These are phyloP conservation scores for Boletus pseudo-olivaceus DNA, from an alignment of 768 basidiomycete genomes.

Conservation along the genomic window DNA sequence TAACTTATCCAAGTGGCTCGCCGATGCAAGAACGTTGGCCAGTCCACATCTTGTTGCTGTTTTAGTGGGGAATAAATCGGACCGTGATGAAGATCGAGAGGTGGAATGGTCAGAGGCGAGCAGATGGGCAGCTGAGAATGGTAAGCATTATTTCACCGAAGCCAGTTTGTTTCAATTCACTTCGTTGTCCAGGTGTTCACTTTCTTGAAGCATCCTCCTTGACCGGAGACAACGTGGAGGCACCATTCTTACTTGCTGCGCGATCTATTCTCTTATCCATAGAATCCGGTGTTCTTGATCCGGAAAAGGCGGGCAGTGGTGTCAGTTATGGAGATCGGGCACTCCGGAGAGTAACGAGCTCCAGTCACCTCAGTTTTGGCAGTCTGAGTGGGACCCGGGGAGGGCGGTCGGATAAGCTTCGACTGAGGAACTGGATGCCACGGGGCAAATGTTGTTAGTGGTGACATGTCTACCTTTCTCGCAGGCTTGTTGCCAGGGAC, in stretches of 20 bases:
- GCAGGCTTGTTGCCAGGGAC: neutral
- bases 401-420: constrained; percentile 56
- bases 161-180: constrained; percentile 1
- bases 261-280: constrained; percentile 87
- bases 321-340: constrained; percentile 96
- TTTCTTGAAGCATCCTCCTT: constrained; percentile 93
- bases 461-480: neutral
- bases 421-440: constrained; percentile 60
- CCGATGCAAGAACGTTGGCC: constrained; percentile 89
- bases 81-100: constrained; percentile 90
- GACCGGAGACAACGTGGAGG: constrained; percentile 89
- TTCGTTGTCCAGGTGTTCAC: constrained; percentile 64
- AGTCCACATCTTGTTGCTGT: constrained; percentile 89
- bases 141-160: constrained; percentile 39
- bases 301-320: constrained; percentile 91
- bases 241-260: constrained; percentile 86
- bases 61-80: constrained; percentile 93
- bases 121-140: constrained; percentile 93
- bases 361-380: constrained; percentile 84
- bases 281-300: constrained; percentile 87
- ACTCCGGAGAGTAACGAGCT: constrained; percentile 84
- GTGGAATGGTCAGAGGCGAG: constrained; percentile 96
- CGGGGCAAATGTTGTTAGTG: constrained; percentile 62
- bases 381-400: constrained; percentile 69
- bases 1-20: constrained; percentile 84